phyloP scores from a whole-genome alignment of 352 stramenopile species.

The Phytophthora tentaculata region DNA sequence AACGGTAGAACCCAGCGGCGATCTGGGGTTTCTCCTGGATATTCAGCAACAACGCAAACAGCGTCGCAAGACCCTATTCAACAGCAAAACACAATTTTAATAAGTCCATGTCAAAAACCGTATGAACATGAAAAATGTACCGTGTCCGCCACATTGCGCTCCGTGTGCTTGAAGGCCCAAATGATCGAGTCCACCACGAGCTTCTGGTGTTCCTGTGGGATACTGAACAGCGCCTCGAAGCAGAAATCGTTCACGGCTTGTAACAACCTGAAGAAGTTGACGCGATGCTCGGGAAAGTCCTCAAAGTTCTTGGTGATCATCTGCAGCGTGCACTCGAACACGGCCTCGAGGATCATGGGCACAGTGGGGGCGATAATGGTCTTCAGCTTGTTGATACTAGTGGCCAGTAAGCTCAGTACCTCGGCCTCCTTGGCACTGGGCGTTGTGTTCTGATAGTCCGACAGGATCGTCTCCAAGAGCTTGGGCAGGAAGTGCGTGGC shows the following conservation, averaged over 20 bases:
- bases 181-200: slow-evolving; percentile 99
- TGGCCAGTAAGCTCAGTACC: slow-evolving; percentile 95
- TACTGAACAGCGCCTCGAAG: slow-evolving; percentile 97
- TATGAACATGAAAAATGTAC: slow-evolving; percentile 35
- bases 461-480: slow-evolving; percentile 96
- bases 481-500: slow-evolving; percentile 96
- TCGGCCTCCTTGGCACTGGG: slow-evolving; percentile 87
- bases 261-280: slow-evolving; percentile 99
- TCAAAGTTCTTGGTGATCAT: slow-evolving; percentile 99
- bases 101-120: not conserved
- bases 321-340: slow-evolving; percentile 98
- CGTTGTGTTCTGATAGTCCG: slow-evolving; percentile 93
- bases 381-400: slow-evolving; percentile 97
- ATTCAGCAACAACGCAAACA: slow-evolving; percentile 97
- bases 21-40: slow-evolving; percentile 95
- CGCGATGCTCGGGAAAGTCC: slow-evolving; percentile 98
- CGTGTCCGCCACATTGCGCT: slow-evolving; percentile 98
- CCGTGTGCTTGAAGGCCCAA: slow-evolving; percentile 99
- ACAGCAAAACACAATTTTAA: not conserved
- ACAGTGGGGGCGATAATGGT: slow-evolving; percentile 85
- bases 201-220: slow-evolving; percentile 98
- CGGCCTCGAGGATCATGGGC: slow-evolving; percentile 95
- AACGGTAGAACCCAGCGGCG: slow-evolving; percentile 97
- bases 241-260: slow-evolving; percentile 95
- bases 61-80: slow-evolving; percentile 92